Percentiles rank a stretch among this genome's conserved stretches.
phyloP scores from a whole-genome alignment of 208 protist genomes.

The Trypanosoma conorhini region DNA sequence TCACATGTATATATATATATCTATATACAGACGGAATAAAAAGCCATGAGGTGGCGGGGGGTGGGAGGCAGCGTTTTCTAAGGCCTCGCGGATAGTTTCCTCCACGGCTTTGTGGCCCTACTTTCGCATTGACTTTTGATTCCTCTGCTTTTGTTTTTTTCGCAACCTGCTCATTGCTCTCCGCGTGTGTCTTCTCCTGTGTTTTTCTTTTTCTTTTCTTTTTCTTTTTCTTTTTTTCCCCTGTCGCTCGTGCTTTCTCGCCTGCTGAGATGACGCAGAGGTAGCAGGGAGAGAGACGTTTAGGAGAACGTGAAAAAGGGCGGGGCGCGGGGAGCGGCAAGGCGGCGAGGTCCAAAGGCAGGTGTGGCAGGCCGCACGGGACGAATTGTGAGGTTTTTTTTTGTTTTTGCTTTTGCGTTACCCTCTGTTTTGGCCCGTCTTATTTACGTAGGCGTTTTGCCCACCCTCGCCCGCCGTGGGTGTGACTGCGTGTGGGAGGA shows the following conservation, averaged over 20 bases:
- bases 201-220: too few species aligned
- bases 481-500: background rate
- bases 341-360: too few species aligned
- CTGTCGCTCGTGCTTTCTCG: background rate
- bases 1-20: constrained; percentile 25
- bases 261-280: background rate
- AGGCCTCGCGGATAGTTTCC: background rate
- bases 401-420: background rate
- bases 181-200: too few species aligned
- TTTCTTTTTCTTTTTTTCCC: background rate
- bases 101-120: background rate
- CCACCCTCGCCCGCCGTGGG: background rate
- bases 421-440: background rate
- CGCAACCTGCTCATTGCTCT: too few species aligned
- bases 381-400: background rate
- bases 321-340: background rate
- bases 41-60: background rate
- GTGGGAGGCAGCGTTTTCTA: background rate
- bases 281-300: background rate
- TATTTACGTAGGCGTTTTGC: background rate
- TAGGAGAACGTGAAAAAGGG: constrained; percentile 2
- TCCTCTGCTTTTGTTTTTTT: too few species aligned
- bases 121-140: background rate
- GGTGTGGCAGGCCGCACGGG: background rate
- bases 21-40: background rate